These are phyloP conservation scores for Zangia roseola DNA, from an alignment of 768 basidiomycete species.

Conservation along the genomic window DNA sequence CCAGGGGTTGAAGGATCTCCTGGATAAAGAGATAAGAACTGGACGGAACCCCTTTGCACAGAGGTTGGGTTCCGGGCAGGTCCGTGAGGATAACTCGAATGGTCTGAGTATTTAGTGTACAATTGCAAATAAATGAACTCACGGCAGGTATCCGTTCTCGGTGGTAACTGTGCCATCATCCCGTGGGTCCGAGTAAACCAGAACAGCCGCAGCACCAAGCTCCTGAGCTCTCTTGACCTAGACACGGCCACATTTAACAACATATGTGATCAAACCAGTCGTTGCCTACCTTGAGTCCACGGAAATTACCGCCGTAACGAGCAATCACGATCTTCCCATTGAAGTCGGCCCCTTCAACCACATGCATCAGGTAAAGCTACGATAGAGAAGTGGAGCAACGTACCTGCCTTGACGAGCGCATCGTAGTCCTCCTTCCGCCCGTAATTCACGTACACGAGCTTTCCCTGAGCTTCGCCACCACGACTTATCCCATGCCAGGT, in stretches of 20 bases:
- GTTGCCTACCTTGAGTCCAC: conserved; percentile 80
- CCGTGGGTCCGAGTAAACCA: conserved; percentile 86
- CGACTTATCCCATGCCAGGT: conserved; percentile 71
- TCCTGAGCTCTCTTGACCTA: conserved; percentile 86
- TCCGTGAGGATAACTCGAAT: conserved; percentile 55
- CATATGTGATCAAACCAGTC: conserved; percentile 3
- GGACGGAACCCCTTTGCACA: conserved; percentile 85
- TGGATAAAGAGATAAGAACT: conserved; percentile 64
- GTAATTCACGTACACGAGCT: conserved; percentile 56
- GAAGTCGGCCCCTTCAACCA: conserved; percentile 54
- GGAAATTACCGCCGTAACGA: conserved; percentile 76
- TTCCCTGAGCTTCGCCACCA: conserved; percentile 64
- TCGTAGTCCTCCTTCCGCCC: conserved; percentile 66
- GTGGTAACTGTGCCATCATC: conserved; percentile 83
- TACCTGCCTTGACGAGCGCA: conserved; percentile 50
- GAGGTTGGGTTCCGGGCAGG: conserved; percentile 85
- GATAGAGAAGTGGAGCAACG: not conserved
- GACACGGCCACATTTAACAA: conserved; percentile 24
- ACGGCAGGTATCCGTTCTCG: conserved; percentile 72
- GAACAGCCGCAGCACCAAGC: conserved; percentile 74
- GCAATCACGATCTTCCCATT: conserved; percentile 77
- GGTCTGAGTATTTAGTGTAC: not conserved
- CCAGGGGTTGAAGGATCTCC: conserved; percentile 89
- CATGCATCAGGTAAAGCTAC: not conserved
- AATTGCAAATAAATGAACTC: conserved; percentile 17